A percentile compares a stretch with the other conserved stretches of the same genome.
These are phyloP conservation scores for Apiotrichum montevideense DNA, from an alignment of 1,284 basidiomycete species.

Conservation along the genomic window DNA sequence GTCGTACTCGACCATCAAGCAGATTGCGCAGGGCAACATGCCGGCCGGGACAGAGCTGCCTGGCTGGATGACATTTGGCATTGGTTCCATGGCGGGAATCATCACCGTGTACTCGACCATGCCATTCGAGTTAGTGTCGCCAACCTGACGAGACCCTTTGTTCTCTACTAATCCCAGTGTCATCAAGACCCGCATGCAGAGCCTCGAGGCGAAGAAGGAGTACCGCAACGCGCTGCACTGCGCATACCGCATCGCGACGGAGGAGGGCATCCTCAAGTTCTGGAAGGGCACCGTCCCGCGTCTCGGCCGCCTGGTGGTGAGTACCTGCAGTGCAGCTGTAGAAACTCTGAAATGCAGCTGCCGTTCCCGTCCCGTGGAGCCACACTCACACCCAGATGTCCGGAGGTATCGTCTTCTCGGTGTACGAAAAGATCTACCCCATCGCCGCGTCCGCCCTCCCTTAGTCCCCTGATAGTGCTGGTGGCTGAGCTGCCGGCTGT, in stretches of 20 bases:
- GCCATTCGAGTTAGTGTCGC: constrained; percentile 72
- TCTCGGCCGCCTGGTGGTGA: constrained; percentile 72
- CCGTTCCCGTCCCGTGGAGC: background rate
- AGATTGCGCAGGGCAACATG: constrained; percentile 77
- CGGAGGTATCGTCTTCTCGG: constrained; percentile 91
- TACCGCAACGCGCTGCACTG: constrained; percentile 94
- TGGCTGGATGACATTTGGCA: constrained; percentile 82
- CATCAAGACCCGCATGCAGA: constrained; percentile 97
- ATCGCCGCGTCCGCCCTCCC: constrained; percentile 18
- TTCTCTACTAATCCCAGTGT: constrained; percentile 55
- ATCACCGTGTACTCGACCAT: constrained; percentile 87
- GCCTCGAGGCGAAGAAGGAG: constrained; percentile 69
- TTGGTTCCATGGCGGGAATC: constrained; percentile 86
- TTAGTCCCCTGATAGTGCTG: background rate
- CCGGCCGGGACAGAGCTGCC: constrained; percentile 80
- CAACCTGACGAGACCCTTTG: background rate
- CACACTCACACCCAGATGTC: constrained; percentile 56
- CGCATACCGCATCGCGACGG: constrained; percentile 80
- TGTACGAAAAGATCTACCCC: constrained; percentile 62
- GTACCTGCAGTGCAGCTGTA: constrained; percentile 36
- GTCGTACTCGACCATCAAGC: constrained; percentile 86
- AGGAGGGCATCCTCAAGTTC: constrained; percentile 80
- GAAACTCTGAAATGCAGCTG: background rate
- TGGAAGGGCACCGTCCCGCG: constrained; percentile 95
- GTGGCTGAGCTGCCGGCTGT: too few species aligned